Evolutionary conservation across 2,329 filamentous ascomycete species (phyloP).

Genomic region (Colletotrichum gloeosporioides): DNA sequence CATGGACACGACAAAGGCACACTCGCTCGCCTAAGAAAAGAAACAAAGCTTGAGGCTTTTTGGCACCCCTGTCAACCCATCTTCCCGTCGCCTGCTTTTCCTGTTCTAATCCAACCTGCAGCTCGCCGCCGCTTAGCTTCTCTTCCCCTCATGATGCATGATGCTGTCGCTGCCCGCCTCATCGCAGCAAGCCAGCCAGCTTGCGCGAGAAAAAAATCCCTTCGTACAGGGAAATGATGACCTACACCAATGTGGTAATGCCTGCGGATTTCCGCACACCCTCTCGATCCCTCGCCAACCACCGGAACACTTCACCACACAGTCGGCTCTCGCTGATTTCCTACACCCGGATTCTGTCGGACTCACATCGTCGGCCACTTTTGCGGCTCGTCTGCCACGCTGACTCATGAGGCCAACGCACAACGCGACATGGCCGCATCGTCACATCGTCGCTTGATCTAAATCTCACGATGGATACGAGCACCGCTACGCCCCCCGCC

Average conservation of each 20-base stretch:
- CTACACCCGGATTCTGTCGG: not conserved
- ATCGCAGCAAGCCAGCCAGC: not conserved
- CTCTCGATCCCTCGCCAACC: not conserved
- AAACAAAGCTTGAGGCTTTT: slow-evolving; percentile 5
- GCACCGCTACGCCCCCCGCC: not conserved
- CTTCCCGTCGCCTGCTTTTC: not conserved
- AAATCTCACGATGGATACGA: slow-evolving; percentile 9
- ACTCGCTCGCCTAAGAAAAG: slow-evolving; percentile 3
- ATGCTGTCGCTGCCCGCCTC: not conserved
- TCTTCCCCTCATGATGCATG: slow-evolving; percentile 1
- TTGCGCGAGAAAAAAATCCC: not conserved
- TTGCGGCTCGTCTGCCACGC: not conserved
- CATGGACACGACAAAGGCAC: not conserved
- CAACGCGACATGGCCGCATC: not conserved
- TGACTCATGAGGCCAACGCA: not conserved
- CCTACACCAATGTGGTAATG: not conserved
- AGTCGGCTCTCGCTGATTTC: not conserved
- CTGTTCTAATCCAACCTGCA: not conserved
- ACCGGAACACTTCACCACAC: not conserved
- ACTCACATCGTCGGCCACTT: not conserved
- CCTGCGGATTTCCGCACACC: not conserved
- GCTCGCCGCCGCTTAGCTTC: not conserved
- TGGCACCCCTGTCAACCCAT: not conserved
- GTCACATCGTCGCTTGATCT: slow-evolving; percentile 6
- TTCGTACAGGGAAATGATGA: not conserved